Percentiles rank a stretch among this genome's conserved stretches.
Evolutionary conservation across 257 asterid species (phyloP).

Genomic region (Agastache rugosa): DNA sequence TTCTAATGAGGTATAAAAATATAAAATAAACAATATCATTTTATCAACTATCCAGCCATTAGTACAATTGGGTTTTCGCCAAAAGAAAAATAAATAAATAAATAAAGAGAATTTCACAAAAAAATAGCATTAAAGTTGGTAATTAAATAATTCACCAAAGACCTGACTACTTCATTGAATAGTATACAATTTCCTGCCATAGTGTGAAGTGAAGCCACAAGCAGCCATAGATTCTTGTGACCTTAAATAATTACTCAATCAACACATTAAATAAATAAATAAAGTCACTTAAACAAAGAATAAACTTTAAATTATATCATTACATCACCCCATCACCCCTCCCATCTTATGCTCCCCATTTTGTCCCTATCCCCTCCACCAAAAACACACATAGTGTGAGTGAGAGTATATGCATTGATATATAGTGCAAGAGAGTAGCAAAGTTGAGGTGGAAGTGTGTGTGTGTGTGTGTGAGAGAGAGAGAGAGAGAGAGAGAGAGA

Average conservation of each 20-base stretch:
- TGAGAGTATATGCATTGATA: conserved; percentile 15
- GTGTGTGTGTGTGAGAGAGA: background rate
- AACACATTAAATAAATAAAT: background rate
- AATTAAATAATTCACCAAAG: conserved; percentile 35
- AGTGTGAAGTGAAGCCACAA: conserved; percentile 36
- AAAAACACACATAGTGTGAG: conserved; percentile 12
- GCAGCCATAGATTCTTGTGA: conserved; percentile 50
- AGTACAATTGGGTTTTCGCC: background rate
- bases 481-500: conserved; percentile 2
- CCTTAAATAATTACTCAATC: conserved; percentile 22
- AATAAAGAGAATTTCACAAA: background rate
- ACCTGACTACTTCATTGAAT: conserved; percentile 41
- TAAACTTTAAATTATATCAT: conserved; percentile 29
- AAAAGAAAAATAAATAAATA: background rate
- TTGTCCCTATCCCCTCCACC: conserved; percentile 27
- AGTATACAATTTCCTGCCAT: conserved; percentile 25
- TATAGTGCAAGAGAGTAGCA: background rate
- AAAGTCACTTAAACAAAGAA: background rate
- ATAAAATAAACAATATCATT: background rate
- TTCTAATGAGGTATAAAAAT: background rate
- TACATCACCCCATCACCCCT: conserved; percentile 27
- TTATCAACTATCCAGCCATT: conserved; percentile 6
- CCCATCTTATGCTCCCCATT: conserved; percentile 33
- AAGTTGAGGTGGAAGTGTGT: background rate
- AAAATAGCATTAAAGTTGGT: conserved; percentile 26